Evolutionary conservation across 768 basidiomycete genomes (phyloP).

Genomic region (Lyophyllum atratum): DNA sequence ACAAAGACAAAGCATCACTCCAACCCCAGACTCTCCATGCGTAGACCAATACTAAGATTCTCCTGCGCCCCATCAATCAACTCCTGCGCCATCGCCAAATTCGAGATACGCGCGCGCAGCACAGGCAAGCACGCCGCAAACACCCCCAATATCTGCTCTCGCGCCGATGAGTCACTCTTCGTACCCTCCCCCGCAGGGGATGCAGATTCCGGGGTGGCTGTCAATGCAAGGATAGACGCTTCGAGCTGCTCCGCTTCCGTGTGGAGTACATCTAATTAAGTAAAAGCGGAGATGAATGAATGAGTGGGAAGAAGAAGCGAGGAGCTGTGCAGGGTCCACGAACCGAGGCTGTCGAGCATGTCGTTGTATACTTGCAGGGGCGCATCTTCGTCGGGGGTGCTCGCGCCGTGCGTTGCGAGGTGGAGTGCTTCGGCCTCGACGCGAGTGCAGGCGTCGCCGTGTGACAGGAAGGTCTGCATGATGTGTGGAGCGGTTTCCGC

Average conservation of each 20-base stretch:
- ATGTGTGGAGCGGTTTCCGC: conserved; percentile 44
- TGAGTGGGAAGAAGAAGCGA: conserved; percentile 4
- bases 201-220: neutral
- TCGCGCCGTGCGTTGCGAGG: conserved; percentile 33
- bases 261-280: conserved; percentile 24
- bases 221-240: conserved; percentile 26
- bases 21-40: conserved; percentile 51
- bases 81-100: conserved; percentile 49
- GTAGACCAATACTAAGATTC: conserved; percentile 44
- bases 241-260: conserved; percentile 24
- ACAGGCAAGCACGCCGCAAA: conserved; percentile 51
- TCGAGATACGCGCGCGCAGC: conserved; percentile 45
- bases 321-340: conserved; percentile 4
- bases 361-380: conserved; percentile 43
- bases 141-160: conserved; percentile 40
- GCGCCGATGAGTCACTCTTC: conserved; percentile 25
- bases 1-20: conserved; percentile 3
- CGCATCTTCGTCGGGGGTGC: conserved; percentile 35
- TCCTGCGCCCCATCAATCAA: conserved; percentile 52
- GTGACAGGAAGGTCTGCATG: conserved; percentile 49
- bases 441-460: conserved; percentile 44
- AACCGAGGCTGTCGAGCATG: conserved; percentile 46
- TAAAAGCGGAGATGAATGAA: neutral
- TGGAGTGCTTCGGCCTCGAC: conserved; percentile 45
- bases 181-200: no score